Evolutionary conservation across 352 stramenopile species (phyloP).

Genomic region (Paralagenidium karlingii): DNA sequence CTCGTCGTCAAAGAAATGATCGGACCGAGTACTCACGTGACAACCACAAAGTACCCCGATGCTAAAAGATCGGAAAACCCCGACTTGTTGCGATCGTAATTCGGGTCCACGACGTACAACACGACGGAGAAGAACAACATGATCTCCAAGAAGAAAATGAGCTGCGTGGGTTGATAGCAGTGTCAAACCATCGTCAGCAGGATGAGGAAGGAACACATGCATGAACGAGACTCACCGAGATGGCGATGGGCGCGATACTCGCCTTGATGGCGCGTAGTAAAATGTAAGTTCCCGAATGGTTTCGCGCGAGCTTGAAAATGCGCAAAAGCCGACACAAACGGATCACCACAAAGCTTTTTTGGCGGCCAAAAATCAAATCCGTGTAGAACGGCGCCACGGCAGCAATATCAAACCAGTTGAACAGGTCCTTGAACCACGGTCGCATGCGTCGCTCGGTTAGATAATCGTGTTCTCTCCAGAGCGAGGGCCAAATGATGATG

Average conservation of each 20-base stretch:
- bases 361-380: slow-evolving; percentile 49
- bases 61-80: slow-evolving; percentile 68
- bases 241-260: slow-evolving; percentile 63
- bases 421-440: slow-evolving; percentile 54
- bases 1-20: neutral
- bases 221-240: too few species aligned
- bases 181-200: neutral
- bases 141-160: slow-evolving; percentile 76
- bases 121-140: slow-evolving; percentile 67
- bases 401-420: slow-evolving; percentile 75
- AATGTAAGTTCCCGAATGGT: slow-evolving; percentile 71
- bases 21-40: slow-evolving; percentile 17
- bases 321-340: slow-evolving; percentile 50
- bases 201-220: neutral
- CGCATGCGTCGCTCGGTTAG: slow-evolving; percentile 44
- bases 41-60: slow-evolving; percentile 60
- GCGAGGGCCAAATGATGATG: slow-evolving; percentile 54
- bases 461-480: slow-evolving; percentile 63
- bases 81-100: slow-evolving; percentile 36
- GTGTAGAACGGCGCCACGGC: slow-evolving; percentile 65
- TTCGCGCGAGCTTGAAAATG: slow-evolving; percentile 72
- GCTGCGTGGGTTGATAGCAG: too few species aligned
- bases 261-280: slow-evolving; percentile 52
- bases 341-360: slow-evolving; percentile 66
- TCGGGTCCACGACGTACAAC: slow-evolving; percentile 74